Evolutionary conservation across 2,329 filamentous ascomycete species (phyloP), one percentile per base, ranked within the genome.

Genomic region (Colletotrichum musicola): DNA sequence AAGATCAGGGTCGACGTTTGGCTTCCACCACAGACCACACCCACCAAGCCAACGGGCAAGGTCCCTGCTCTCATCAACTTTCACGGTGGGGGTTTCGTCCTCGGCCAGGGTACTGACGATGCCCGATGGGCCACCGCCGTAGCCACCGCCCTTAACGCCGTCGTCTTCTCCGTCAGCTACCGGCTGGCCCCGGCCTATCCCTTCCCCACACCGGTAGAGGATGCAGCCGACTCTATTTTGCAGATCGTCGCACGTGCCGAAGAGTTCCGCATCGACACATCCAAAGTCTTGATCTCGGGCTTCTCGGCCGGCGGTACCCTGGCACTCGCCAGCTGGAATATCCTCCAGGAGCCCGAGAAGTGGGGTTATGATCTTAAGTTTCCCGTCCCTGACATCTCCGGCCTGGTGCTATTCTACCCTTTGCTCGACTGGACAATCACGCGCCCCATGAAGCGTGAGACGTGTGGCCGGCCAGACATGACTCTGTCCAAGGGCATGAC

Each of bases 121-220:
- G 85, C 88, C 14, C 83, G 88, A 49, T 91, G 89, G 82, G 87
- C 86, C 6, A 81, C 84, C 4, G 80, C 83, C 42, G 84, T 90
- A 4, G 78, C 86, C 46, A 78, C 85, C 27, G 79, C 83, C 4
- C 80, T 86, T 13, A 83, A 87, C 60, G 88, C 86, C 30, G 81
- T 92, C 22, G 84, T 91, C 62, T 85, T 92, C 69, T 88, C 86
- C 1, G 88, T 91, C 72, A 89, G 91, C 73, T 92, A 93, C 75
- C 85, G 90, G n/a, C 83, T 92, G 2, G 89, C 90, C 0, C 90
- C 90, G 0, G 86, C 87, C 73, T 82, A 86, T 71, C 89, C 89
- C 0, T 92, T 90, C 74, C 90, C 90, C 1, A 86, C 86, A 0
- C 86, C 89, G 0, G 84, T 92, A 0, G 89, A 92, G 71, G 90